phyloP scores from a whole-genome alignment of 129 eudicot species.

The Kitagawia praeruptora region DNA sequence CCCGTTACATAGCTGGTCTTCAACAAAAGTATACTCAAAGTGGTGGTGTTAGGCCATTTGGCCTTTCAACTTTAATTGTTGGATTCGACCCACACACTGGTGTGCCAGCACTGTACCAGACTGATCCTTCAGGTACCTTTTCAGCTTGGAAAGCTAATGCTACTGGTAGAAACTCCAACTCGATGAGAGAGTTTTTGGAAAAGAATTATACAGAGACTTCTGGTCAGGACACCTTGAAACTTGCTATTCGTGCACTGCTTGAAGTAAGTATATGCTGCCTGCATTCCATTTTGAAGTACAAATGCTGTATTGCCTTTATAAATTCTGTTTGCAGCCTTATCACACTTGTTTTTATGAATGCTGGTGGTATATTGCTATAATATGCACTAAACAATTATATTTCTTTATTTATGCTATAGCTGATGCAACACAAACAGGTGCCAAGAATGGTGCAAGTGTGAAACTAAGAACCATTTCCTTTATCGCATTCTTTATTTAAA shows the following conservation, averaged over 20 bases:
- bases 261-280: constrained; percentile 46
- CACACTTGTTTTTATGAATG: neutral
- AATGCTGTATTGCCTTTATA: neutral
- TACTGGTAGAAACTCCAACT: constrained; percentile 87
- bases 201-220: constrained; percentile 89
- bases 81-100: constrained; percentile 83
- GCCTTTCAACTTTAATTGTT: constrained; percentile 81
- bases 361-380: neutral
- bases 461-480: neutral
- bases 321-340: neutral
- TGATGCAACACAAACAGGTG: neutral
- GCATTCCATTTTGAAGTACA: neutral
- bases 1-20: constrained; percentile 90
- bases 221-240: constrained; percentile 77
- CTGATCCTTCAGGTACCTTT: constrained; percentile 93
- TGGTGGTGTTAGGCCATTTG: constrained; percentile 97
- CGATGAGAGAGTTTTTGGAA: constrained; percentile 73
- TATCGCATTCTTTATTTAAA: neutral
- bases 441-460: neutral
- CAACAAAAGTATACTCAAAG: constrained; percentile 95
- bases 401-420: neutral
- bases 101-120: constrained; percentile 78
- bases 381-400: neutral
- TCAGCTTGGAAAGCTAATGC: constrained; percentile 98
- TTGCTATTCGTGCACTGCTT: constrained; percentile 75